Evolutionary conservation across 192 early-diverging fungal genomes (phyloP).

Genomic region (Bifiguratus adelaidae): DNA sequence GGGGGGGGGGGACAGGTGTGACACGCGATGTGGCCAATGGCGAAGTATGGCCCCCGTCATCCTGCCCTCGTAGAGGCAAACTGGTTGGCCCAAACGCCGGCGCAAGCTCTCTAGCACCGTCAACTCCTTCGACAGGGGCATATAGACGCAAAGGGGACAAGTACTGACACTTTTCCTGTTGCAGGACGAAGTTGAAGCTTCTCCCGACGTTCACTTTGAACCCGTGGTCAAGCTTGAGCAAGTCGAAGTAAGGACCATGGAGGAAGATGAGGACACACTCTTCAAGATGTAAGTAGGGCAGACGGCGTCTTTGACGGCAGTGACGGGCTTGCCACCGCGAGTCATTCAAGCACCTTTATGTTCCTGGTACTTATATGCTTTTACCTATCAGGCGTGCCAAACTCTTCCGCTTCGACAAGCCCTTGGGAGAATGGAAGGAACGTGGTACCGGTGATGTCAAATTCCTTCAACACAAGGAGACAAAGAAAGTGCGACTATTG

Average conservation of each 20-base stretch:
- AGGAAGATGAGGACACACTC: conserved; percentile 87
- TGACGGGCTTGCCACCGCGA: neutral
- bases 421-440: conserved; percentile 96
- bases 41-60: too few relatives aligned
- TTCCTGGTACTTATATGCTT: too few relatives aligned
- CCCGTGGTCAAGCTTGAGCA: conserved; percentile 90
- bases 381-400: conserved; percentile 71
- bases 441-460: conserved; percentile 97
- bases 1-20: too few relatives aligned
- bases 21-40: too few relatives aligned
- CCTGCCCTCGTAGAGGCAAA: too few relatives aligned
- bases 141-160: too few relatives aligned
- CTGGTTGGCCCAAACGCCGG: too few relatives aligned
- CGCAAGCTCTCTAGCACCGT: too few relatives aligned
- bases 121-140: too few relatives aligned
- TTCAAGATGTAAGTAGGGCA: conserved; percentile 72
- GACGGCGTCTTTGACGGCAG: neutral
- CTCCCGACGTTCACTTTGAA: conserved; percentile 90
- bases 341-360: neutral
- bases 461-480: conserved; percentile 87
- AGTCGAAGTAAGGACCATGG: conserved; percentile 87
- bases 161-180: conserved; percentile 8
- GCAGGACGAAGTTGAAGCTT: conserved; percentile 72
- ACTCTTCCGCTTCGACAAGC: conserved; percentile 95
- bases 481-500: conserved; percentile 85